Evolutionary conservation across 768 basidiomycete species (phyloP).

Genomic region (Amanita fuliginea): DNA sequence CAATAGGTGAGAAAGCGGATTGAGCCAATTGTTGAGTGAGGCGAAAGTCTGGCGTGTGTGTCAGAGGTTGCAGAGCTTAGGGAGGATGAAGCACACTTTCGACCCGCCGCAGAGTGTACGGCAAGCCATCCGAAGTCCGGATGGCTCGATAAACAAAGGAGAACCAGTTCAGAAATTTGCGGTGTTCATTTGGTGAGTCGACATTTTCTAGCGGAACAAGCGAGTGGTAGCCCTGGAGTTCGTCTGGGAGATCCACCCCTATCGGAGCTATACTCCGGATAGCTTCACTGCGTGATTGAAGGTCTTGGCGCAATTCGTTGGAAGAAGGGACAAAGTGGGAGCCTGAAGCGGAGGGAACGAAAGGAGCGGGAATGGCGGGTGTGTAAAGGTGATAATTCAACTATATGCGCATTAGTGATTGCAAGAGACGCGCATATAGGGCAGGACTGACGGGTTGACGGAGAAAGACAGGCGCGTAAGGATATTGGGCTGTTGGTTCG

Average conservation of each 20-base stretch:
- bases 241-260: constrained; percentile 64
- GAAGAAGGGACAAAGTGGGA: constrained; percentile 63
- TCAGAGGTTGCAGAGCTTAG: constrained; percentile 1
- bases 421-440: no score
- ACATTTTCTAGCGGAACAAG: constrained; percentile 67
- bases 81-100: constrained; percentile 52
- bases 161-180: constrained; percentile 78
- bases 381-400: constrained; percentile 93
- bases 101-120: constrained; percentile 72
- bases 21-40: constrained; percentile 75
- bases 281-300: constrained; percentile 54
- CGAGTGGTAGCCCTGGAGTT: constrained; percentile 85
- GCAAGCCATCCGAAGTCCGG: constrained; percentile 61
- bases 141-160: constrained; percentile 79
- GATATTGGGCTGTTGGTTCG: not conserved
- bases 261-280: constrained; percentile 38
- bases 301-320: constrained; percentile 27
- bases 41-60: constrained; percentile 55
- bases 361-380: constrained; percentile 44
- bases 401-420: constrained; percentile 24
- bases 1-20: constrained; percentile 71
- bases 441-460: constrained; percentile 3
- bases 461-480: constrained; percentile 6
- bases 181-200: constrained; percentile 35
- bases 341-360: constrained; percentile 31